phyloP scores from a whole-genome alignment of 345 rosid genomes.

The Crucihimalaya himalaica region DNA sequence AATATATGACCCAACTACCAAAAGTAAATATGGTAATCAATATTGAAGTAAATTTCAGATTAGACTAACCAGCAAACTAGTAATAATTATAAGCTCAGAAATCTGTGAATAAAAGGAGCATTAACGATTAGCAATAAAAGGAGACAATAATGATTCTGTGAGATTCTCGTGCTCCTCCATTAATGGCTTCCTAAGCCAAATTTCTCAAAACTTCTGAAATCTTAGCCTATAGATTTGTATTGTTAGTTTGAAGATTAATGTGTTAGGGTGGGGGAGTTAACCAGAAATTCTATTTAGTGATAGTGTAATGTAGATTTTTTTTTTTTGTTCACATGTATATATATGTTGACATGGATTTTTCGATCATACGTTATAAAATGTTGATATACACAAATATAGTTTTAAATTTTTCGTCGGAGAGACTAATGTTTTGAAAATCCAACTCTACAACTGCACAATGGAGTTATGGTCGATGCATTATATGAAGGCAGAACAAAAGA shows the following conservation, averaged over 20 bases:
- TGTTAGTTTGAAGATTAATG: not conserved
- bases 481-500: no score
- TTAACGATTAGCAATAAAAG: not conserved
- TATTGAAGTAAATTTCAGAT: conserved; percentile 26
- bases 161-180: conserved; percentile 34
- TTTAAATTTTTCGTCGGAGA: no score
- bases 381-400: not conserved
- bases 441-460: not conserved
- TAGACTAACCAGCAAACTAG: conserved; percentile 35
- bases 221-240: not conserved
- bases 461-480: no score
- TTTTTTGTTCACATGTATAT: not conserved
- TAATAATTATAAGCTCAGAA: conserved; percentile 29
- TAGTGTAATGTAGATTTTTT: not conserved
- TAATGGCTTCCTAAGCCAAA: conserved; percentile 1
- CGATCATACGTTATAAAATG: not conserved
- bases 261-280: not conserved
- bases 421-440: not conserved
- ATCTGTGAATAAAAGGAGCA: conserved; percentile 10
- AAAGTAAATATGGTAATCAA: conserved; percentile 36
- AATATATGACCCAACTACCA: conserved; percentile 43
- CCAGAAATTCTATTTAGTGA: not conserved
- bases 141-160: conserved; percentile 3
- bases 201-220: conserved; percentile 2
- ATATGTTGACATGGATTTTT: not conserved